phyloP scores from a whole-genome alignment of 2,329 filamentous ascomycete genomes.

The Cordyceps militaris region DNA sequence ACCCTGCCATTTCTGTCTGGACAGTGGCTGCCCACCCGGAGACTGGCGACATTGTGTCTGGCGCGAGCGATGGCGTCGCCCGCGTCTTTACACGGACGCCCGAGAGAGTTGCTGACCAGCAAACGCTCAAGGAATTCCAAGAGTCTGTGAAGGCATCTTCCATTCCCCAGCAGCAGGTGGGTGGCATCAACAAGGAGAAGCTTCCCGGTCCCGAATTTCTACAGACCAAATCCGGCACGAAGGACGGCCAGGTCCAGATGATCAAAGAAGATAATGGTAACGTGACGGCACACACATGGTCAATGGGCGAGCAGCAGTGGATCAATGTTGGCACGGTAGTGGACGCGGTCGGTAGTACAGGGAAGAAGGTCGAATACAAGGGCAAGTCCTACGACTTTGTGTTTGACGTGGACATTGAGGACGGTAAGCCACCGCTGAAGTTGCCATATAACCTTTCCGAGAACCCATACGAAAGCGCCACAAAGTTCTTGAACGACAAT shows the following conservation, averaged over 20 bases:
- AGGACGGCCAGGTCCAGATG: slow-evolving; percentile 93
- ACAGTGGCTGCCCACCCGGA: slow-evolving; percentile 73
- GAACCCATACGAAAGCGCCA: slow-evolving; percentile 86
- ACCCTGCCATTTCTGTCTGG: slow-evolving; percentile 96
- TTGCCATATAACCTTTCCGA: slow-evolving; percentile 90
- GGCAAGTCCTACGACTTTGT: slow-evolving; percentile 94
- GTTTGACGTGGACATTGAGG: slow-evolving; percentile 93
- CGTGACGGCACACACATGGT: slow-evolving; percentile 86
- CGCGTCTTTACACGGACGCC: slow-evolving; percentile 73
- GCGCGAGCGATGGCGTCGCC: slow-evolving; percentile 80
- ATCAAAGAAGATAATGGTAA: slow-evolving; percentile 75
- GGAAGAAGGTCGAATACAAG: slow-evolving; percentile 66
- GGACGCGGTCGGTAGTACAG: slow-evolving; percentile 75
- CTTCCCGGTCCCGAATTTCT: slow-evolving; percentile 85
- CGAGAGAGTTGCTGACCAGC: slow-evolving; percentile 62
- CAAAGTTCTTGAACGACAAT: slow-evolving; percentile 84
- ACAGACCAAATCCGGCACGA: slow-evolving; percentile 74
- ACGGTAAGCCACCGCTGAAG: slow-evolving; percentile 86
- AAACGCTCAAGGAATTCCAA: slow-evolving; percentile 67
- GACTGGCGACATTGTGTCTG: slow-evolving; percentile 88
- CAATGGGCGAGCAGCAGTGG: slow-evolving; percentile 64
- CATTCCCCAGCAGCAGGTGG: slow-evolving; percentile 80
- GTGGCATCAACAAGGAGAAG: slow-evolving; percentile 83
- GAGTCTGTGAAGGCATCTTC: slow-evolving; percentile 74
- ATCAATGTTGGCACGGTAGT: slow-evolving; percentile 90